Percentiles rank a stretch among this genome's conserved stretches.
Conservation (phyloP, 2,329 filamentous ascomycete species). For the Fusarium sp. region DNA sequence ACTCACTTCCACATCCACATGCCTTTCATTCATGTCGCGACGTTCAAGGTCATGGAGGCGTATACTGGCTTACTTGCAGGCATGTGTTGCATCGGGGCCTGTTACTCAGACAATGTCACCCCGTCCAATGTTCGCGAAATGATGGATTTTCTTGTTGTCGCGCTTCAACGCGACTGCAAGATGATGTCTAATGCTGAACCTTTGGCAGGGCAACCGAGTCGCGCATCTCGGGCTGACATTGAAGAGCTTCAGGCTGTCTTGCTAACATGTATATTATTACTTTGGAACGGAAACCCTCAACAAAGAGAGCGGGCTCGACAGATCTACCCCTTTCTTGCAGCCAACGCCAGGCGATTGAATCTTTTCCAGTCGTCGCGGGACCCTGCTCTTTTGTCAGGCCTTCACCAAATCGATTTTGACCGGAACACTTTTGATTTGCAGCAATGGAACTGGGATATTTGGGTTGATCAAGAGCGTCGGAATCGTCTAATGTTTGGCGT, state of each 20-base stretch:
- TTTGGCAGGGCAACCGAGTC: slow-evolving; percentile 38
- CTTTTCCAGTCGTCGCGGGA: slow-evolving; percentile 65
- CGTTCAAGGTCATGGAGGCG: slow-evolving; percentile 73
- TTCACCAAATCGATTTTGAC: slow-evolving; percentile 67
- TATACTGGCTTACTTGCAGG: slow-evolving; percentile 74
- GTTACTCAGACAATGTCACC: slow-evolving; percentile 74
- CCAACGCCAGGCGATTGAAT: slow-evolving; percentile 65
- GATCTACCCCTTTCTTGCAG: slow-evolving; percentile 66
- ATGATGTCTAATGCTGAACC: slow-evolving; percentile 49
- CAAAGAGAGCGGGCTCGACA: slow-evolving; percentile 73
- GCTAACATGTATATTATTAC: slow-evolving; percentile 69
- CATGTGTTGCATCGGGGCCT: slow-evolving; percentile 79
- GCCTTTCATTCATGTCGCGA: slow-evolving; percentile 76
- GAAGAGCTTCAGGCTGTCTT: slow-evolving; percentile 76
- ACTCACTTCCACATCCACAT: slow-evolving; percentile 79
- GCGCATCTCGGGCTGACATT: slow-evolving; percentile 55
- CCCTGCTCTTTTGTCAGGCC: slow-evolving; percentile 63
- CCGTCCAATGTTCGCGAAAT: slow-evolving; percentile 72
- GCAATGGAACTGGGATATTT: slow-evolving; percentile 72
- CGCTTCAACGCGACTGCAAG: slow-evolving; percentile 67
- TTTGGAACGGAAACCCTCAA: slow-evolving; percentile 75
- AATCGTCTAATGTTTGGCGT: slow-evolving; percentile 73
- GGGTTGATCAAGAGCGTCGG: slow-evolving; percentile 78
- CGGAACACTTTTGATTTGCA: slow-evolving; percentile 58
- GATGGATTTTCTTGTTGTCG: slow-evolving; percentile 70